phyloP scores from a whole-genome alignment of 2,329 filamentous ascomycete species.

The Pestalotiopsis sp. region DNA sequence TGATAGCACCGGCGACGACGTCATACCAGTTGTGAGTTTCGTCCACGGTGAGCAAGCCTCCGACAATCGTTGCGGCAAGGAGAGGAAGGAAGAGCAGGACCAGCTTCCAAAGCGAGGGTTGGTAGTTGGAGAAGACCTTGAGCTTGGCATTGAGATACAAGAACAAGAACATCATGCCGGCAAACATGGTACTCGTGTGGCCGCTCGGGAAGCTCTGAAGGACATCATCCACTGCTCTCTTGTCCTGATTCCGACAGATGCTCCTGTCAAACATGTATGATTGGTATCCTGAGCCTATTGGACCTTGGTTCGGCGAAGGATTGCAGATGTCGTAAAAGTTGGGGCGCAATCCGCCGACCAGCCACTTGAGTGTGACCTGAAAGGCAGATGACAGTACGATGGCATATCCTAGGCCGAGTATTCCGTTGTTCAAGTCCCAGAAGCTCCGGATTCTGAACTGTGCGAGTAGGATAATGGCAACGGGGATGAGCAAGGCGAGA shows the following conservation, averaged over 20 bases:
- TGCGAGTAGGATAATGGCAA: constrained; percentile 56
- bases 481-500: constrained; percentile 59
- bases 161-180: constrained; percentile 65
- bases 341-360: constrained; percentile 65
- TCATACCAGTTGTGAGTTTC: constrained; percentile 74
- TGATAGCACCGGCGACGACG: constrained; percentile 63
- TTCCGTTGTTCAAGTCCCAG: constrained; percentile 65
- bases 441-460: constrained; percentile 60
- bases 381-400: constrained; percentile 63
- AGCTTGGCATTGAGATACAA: constrained; percentile 74
- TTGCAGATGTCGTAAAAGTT: constrained; percentile 68
- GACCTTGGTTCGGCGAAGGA: constrained; percentile 47
- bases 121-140: constrained; percentile 69
- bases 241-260: constrained; percentile 60
- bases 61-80: constrained; percentile 61
- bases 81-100: constrained; percentile 60
- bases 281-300: constrained; percentile 52
- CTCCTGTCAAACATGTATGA: constrained; percentile 66
- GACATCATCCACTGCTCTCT: constrained; percentile 58
- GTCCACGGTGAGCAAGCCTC: constrained; percentile 64
- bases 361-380: constrained; percentile 67
- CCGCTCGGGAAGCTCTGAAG: constrained; percentile 71
- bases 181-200: constrained; percentile 67
- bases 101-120: constrained; percentile 70
- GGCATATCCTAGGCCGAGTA: constrained; percentile 63